These are phyloP conservation scores for Suillus americanus DNA, from an alignment of 768 basidiomycete genomes.

Conservation along the genomic window DNA sequence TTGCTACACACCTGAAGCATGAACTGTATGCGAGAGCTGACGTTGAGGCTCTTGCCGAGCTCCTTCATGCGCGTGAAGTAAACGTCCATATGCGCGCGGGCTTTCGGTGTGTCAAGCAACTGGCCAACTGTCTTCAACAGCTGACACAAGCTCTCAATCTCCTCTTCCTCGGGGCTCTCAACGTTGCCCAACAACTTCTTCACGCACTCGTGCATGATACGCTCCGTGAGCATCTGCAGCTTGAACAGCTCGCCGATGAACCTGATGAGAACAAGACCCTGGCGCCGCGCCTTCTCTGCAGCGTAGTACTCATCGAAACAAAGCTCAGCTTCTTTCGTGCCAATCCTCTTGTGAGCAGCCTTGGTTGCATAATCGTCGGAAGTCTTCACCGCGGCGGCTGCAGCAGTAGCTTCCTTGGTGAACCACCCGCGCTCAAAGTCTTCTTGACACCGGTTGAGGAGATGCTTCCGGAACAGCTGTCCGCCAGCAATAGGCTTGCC, in stretches of 20 bases:
- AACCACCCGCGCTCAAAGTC: slow-evolving; percentile 37
- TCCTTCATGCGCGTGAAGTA: slow-evolving; percentile 92
- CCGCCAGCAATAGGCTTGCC: too few species aligned
- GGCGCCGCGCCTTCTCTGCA: slow-evolving; percentile 95
- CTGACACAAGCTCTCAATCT: slow-evolving; percentile 59
- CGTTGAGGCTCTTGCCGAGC: slow-evolving; percentile 68
- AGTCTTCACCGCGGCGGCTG: slow-evolving; percentile 39
- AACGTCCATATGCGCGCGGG: slow-evolving; percentile 83
- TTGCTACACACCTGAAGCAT: slow-evolving; percentile 96
- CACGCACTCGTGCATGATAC: too few species aligned
- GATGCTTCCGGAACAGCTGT: too few species aligned
- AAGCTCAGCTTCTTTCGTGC: slow-evolving; percentile 59
- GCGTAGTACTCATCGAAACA: slow-evolving; percentile 97
- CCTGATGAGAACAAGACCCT: slow-evolving; percentile 93
- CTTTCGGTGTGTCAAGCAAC: slow-evolving; percentile 77
- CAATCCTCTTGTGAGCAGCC: slow-evolving; percentile 61
- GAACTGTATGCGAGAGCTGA: slow-evolving; percentile 87
- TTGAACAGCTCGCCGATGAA: slow-evolving; percentile 99
- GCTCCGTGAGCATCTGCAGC: slow-evolving; percentile 61
- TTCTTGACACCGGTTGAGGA: too few species aligned
- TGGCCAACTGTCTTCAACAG: slow-evolving; percentile 87
- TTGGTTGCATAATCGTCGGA: slow-evolving; percentile 24
- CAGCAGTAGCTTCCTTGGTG: slow-evolving; percentile 81
- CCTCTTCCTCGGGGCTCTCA: slow-evolving; percentile 23
- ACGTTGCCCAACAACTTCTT: too few species aligned